These are phyloP conservation scores for Trifolium subterraneum DNA, from an alignment of 306 rosid genomes.

Conservation along the genomic window DNA sequence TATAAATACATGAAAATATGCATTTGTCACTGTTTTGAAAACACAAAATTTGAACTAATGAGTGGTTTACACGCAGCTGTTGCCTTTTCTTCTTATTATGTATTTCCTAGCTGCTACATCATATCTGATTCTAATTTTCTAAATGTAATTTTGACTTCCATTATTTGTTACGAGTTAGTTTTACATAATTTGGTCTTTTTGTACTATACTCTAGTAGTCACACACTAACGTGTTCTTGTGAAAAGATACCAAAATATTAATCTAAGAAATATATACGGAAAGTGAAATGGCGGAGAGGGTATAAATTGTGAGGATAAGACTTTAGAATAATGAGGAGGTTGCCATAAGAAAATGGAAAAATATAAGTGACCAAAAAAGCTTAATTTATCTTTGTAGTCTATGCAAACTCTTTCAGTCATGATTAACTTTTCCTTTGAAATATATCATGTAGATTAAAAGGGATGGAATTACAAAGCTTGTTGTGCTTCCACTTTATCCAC, in stretches of 20 bases:
- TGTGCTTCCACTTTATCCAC: conserved; percentile 99
- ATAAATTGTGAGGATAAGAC: neutral
- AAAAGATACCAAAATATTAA: neutral
- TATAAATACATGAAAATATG: too few species aligned
- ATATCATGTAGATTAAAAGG: conserved; percentile 70
- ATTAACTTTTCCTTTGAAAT: conserved; percentile 35
- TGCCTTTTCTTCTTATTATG: neutral
- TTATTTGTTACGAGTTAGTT: neutral
- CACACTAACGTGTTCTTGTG: neutral
- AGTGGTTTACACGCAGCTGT: neutral
- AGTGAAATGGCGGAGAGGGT: neutral
- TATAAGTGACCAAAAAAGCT: neutral
- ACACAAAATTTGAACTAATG: neutral
- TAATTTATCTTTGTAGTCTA: neutral
- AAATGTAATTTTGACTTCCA: too few species aligned
- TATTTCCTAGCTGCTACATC: neutral
- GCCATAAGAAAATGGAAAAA: neutral
- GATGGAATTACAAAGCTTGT: conserved; percentile 93
- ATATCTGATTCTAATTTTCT: too few species aligned
- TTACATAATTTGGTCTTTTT: neutral
- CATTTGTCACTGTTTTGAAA: neutral
- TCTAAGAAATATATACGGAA: neutral
- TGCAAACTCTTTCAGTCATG: conserved; percentile 20
- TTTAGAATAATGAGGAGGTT: neutral
- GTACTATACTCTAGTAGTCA: neutral